Conservation (phyloP, 768 basidiomycete species). For the Coprinopsis strossmayeri region DNA sequence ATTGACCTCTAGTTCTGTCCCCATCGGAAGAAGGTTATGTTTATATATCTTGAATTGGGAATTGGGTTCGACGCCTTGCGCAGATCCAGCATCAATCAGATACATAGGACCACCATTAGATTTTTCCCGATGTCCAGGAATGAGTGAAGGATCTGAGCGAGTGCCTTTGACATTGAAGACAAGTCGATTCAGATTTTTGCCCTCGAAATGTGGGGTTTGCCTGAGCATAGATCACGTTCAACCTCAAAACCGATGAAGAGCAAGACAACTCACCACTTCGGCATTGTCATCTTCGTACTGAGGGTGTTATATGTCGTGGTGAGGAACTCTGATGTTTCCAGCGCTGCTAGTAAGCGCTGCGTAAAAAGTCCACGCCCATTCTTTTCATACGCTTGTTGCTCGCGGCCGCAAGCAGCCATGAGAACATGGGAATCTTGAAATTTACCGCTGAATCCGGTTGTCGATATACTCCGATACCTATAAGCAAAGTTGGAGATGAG, state of each 20-base stretch:
- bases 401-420: slow-evolving; percentile 33
- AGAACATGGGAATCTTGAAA: slow-evolving; percentile 33
- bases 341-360: slow-evolving; percentile 17
- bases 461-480: slow-evolving; percentile 13
- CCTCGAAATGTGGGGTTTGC: slow-evolving; percentile 31
- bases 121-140: slow-evolving; percentile 17
- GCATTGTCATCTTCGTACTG: slow-evolving; percentile 25
- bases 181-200: slow-evolving; percentile 23
- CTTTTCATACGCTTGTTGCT: slow-evolving; percentile 27
- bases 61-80: slow-evolving; percentile 25
- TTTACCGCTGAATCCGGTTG: slow-evolving; percentile 18
- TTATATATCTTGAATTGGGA: slow-evolving; percentile 20
- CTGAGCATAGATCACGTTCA: slow-evolving; percentile 11
- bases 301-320: slow-evolving; percentile 25
- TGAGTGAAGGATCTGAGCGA: slow-evolving; percentile 23
- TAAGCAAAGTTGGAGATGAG: slow-evolving; percentile 13
- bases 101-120: slow-evolving; percentile 5
- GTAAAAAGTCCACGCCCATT: slow-evolving; percentile 26
- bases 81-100: slow-evolving; percentile 22
- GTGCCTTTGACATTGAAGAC: slow-evolving; percentile 24
- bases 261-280: slow-evolving; percentile 16
- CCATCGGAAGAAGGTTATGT: slow-evolving; percentile 18
- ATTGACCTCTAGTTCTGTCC: slow-evolving; percentile 15
- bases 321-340: slow-evolving; percentile 17
- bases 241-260: background rate